A percentile compares a stretch with the other conserved stretches of the same genome.
Evolutionary conservation across 1,139 yeast genomes (phyloP).

Genomic region (Pichia sp.): DNA sequence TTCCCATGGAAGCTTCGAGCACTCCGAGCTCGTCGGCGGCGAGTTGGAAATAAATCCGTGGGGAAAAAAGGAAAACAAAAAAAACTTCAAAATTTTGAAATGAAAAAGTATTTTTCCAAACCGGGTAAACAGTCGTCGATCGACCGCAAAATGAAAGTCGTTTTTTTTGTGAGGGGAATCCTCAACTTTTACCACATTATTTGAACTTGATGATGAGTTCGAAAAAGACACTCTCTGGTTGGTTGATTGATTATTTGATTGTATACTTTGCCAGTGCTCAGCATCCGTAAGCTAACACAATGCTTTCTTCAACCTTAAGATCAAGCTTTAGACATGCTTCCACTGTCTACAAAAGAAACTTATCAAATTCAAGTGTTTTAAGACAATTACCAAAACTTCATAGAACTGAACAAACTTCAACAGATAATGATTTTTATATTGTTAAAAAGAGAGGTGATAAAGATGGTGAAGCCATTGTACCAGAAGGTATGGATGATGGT

Average conservation of each 20-base stretch:
- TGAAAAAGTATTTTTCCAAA: no score
- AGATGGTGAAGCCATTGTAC: constrained; percentile 18
- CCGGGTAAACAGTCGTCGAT: background rate
- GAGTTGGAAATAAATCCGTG: background rate
- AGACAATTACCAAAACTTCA: constrained; percentile 14
- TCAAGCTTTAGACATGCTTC: constrained; percentile 7
- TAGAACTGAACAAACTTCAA: constrained; percentile 21
- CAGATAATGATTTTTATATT: constrained; percentile 27
- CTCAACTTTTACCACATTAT: background rate
- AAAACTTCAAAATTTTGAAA: background rate
- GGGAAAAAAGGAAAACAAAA: no score
- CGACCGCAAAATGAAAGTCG: background rate
- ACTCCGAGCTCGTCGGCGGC: background rate
- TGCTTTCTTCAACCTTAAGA: constrained; percentile 13
- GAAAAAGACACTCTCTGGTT: background rate
- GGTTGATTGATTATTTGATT: background rate
- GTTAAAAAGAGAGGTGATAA: constrained; percentile 27
- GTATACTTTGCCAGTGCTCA: background rate
- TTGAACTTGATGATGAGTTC: background rate
- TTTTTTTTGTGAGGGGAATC: background rate
- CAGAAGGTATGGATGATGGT: constrained; percentile 19
- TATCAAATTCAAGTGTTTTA: constrained; percentile 5
- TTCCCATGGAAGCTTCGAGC: background rate
- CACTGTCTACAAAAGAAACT: constrained; percentile 7
- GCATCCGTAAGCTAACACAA: constrained; percentile 1